Conservation (phyloP, 306 rosid species). For the Pyrus bretschneideri region DNA sequence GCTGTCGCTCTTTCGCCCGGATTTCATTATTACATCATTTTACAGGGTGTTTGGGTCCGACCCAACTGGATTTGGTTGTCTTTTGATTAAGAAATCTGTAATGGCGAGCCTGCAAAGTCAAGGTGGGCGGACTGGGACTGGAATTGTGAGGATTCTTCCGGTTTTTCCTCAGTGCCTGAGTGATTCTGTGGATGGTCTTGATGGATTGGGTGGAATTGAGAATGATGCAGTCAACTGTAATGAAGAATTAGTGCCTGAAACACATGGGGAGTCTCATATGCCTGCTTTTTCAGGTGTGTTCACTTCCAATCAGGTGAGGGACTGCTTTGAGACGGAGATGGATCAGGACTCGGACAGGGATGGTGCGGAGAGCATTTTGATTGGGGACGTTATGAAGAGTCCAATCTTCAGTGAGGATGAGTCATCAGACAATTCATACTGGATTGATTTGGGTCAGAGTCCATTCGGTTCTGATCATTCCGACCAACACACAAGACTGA, state of each 20-base stretch:
- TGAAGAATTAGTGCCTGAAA: constrained; percentile 27
- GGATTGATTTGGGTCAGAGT: constrained; percentile 98
- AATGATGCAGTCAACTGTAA: constrained; percentile 33
- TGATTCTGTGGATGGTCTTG: constrained; percentile 82
- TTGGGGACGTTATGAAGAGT: constrained; percentile 96
- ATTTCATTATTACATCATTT: constrained; percentile 85
- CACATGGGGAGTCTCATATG: constrained; percentile 48
- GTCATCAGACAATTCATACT: constrained; percentile 80
- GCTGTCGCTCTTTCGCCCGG: constrained; percentile 88
- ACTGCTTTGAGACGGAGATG: constrained; percentile 85
- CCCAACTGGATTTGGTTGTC: constrained; percentile 96
- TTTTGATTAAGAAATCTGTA: constrained; percentile 86
- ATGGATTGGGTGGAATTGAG: constrained; percentile 56
- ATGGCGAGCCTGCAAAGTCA: constrained; percentile 83
- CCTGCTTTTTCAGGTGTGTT: constrained; percentile 96
- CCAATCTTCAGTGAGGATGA: constrained; percentile 96
- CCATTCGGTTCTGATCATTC: constrained; percentile 72
- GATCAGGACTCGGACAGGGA: constrained; percentile 97
- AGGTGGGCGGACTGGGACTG: constrained; percentile 83
- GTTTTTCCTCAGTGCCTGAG: constrained; percentile 77
- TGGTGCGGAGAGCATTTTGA: constrained; percentile 77
- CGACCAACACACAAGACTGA: constrained; percentile 50
- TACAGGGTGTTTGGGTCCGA: constrained; percentile 90
- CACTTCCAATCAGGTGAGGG: constrained; percentile 81
- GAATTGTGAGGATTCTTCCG: constrained; percentile 91